Conservation (phyloP, 805 yeast species). For the Brettanomyces custersianus region DNA sequence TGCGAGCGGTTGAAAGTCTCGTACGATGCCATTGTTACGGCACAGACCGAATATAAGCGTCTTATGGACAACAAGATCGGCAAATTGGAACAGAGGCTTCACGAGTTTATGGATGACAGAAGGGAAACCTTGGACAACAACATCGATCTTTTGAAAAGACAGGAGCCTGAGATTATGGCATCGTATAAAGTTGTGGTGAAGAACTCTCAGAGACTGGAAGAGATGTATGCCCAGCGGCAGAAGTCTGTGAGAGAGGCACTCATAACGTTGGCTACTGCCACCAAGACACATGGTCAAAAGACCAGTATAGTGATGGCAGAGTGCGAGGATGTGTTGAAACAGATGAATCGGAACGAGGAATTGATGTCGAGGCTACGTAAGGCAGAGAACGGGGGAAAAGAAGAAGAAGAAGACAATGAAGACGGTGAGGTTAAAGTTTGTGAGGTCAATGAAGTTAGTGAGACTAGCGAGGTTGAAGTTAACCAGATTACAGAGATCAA, state of each 20-base stretch:
- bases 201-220: slow-evolving; percentile 41
- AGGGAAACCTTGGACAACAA: slow-evolving; percentile 28
- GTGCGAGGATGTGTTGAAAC: slow-evolving; percentile 35
- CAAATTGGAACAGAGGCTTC: slow-evolving; percentile 28
- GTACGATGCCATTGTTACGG: slow-evolving; percentile 45
- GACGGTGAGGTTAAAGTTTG: background rate
- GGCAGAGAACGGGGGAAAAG: background rate
- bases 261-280: slow-evolving; percentile 32
- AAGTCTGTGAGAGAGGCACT: slow-evolving; percentile 34
- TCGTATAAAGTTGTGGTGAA: slow-evolving; percentile 38
- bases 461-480: background rate
- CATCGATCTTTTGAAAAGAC: slow-evolving; percentile 28
- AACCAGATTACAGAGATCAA: background rate
- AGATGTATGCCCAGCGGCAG: slow-evolving; percentile 39
- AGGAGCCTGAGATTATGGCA: slow-evolving; percentile 42
- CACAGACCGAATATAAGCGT: slow-evolving; percentile 41
- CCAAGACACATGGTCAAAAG: slow-evolving; percentile 42
- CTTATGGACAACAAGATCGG: slow-evolving; percentile 37
- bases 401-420: background rate
- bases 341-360: slow-evolving; percentile 19
- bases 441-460: background rate
- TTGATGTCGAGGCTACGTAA: slow-evolving; percentile 11
- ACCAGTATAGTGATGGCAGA: slow-evolving; percentile 35
- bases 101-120: slow-evolving; percentile 28
- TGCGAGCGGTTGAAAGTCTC: slow-evolving; percentile 46